phyloP scores from a whole-genome alignment of 164 flowering plant species.

The Macadamia tetraphylla region DNA sequence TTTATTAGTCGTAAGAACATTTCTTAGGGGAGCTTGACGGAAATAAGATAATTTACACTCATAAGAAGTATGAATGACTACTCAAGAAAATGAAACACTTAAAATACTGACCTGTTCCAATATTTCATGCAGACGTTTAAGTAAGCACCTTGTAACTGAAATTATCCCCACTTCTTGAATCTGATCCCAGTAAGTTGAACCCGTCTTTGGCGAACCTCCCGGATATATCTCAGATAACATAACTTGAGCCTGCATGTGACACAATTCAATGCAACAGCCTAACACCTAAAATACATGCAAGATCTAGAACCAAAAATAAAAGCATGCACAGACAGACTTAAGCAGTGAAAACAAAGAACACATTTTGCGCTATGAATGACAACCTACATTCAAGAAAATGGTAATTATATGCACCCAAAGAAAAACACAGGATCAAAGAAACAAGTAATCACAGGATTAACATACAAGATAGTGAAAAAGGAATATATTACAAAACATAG shows the following conservation, averaged over 20 bases:
- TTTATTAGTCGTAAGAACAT: too few relatives aligned
- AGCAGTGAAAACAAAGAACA: too few relatives aligned
- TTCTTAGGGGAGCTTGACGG: too few relatives aligned
- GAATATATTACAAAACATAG: too few relatives aligned
- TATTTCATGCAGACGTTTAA: constrained; percentile 73
- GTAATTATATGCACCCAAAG: too few relatives aligned
- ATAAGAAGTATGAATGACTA: not conserved
- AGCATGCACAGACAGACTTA: not conserved
- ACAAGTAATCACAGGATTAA: too few relatives aligned
- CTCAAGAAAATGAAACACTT: not conserved
- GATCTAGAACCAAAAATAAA: constrained; percentile 1
- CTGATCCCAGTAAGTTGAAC: constrained; percentile 94
- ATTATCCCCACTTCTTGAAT: constrained; percentile 78
- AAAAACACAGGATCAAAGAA: too few relatives aligned
- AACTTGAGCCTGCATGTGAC: constrained; percentile 65
- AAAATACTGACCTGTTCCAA: constrained; percentile 63
- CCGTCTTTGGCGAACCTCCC: constrained; percentile 85
- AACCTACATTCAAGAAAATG: too few relatives aligned
- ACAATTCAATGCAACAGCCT: not conserved
- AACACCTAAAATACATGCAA: not conserved
- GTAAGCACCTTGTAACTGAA: constrained; percentile 70
- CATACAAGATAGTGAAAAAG: too few relatives aligned
- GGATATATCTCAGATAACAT: constrained; percentile 98
- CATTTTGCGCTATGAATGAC: too few relatives aligned
- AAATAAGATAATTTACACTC: too few relatives aligned